These are phyloP conservation scores for Coccomyxa sp. DNA, from an alignment of 139 green algal genomes.

Conservation along the genomic window DNA sequence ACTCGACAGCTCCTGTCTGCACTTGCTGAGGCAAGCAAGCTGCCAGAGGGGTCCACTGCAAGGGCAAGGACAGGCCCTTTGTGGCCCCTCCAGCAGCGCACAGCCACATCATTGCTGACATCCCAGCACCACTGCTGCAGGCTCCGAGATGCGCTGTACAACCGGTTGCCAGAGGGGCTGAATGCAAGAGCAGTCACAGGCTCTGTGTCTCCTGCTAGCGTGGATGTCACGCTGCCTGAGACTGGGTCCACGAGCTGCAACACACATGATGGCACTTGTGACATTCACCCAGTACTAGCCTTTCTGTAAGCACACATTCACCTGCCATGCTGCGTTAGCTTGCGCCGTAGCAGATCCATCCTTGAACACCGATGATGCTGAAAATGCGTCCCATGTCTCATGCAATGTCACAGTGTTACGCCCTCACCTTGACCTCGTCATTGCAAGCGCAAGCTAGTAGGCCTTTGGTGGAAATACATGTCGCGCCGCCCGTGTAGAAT, in stretches of 20 bases:
- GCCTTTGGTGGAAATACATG: slow-evolving; percentile 54
- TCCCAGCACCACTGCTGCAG: slow-evolving; percentile 64
- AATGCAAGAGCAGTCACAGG: slow-evolving; percentile 77
- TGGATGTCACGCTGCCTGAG: slow-evolving; percentile 51
- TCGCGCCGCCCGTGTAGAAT: slow-evolving; percentile 84
- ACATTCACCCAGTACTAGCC: no score
- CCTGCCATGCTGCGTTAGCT: no score
- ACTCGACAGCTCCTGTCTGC: slow-evolving; percentile 73
- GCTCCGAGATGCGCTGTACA: slow-evolving; percentile 78
- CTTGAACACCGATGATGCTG: no score
- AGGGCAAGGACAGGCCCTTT: slow-evolving; percentile 72
- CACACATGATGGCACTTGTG: background rate
- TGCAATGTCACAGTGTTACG: background rate
- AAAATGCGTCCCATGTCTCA: no score
- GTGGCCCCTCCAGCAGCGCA: slow-evolving; percentile 51
- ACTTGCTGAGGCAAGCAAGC: slow-evolving; percentile 70
- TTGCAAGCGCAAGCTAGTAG: slow-evolving; percentile 72
- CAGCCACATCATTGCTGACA: slow-evolving; percentile 11
- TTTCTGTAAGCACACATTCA: no score
- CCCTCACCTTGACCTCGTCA: slow-evolving; percentile 83
- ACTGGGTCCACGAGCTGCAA: slow-evolving; percentile 65
- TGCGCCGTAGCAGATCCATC: no score
- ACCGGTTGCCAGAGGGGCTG: slow-evolving; percentile 57
- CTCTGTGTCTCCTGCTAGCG: slow-evolving; percentile 78
- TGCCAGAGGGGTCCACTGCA: slow-evolving; percentile 68